These are phyloP conservation scores for Polyplosphaeria fusca DNA, from an alignment of 495 filamentous ascomycete species.

Conservation along the genomic window DNA sequence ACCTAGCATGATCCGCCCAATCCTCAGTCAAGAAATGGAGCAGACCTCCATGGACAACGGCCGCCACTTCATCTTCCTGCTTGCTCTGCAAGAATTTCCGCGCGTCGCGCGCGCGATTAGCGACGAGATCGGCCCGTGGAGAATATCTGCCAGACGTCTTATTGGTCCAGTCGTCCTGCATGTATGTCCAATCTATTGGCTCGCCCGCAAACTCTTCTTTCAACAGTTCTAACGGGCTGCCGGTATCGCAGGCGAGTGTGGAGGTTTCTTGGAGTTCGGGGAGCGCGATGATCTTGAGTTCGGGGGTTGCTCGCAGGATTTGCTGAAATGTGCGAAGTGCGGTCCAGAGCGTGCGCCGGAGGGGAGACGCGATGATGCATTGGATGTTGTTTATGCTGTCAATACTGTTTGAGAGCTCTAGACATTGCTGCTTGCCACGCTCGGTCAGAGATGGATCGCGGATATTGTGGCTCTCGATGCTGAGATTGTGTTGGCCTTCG, in stretches of 20 bases:
- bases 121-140: slow-evolving; percentile 56
- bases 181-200: slow-evolving; percentile 60
- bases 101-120: slow-evolving; percentile 60
- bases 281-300: slow-evolving; percentile 61
- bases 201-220: slow-evolving; percentile 56
- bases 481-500: slow-evolving; percentile 82
- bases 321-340: slow-evolving; percentile 67
- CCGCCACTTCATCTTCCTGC: slow-evolving; percentile 60
- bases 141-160: slow-evolving; percentile 60
- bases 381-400: slow-evolving; percentile 59
- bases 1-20: slow-evolving; percentile 46
- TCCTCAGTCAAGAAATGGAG: slow-evolving; percentile 81
- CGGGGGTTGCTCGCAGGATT: slow-evolving; percentile 46
- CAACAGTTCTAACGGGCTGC: slow-evolving; percentile 54
- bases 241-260: slow-evolving; percentile 75
- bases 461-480: slow-evolving; percentile 48
- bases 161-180: slow-evolving; percentile 66
- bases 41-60: slow-evolving; percentile 72
- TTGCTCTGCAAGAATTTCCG: slow-evolving; percentile 63
- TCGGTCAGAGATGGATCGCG: slow-evolving; percentile 75
- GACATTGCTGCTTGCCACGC: slow-evolving; percentile 74
- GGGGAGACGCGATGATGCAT: slow-evolving; percentile 75
- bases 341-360: slow-evolving; percentile 81
- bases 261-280: slow-evolving; percentile 81
- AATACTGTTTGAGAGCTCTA: slow-evolving; percentile 57